Conservation (phyloP, 768 basidiomycete species). For the Dendrothele bispora region DNA sequence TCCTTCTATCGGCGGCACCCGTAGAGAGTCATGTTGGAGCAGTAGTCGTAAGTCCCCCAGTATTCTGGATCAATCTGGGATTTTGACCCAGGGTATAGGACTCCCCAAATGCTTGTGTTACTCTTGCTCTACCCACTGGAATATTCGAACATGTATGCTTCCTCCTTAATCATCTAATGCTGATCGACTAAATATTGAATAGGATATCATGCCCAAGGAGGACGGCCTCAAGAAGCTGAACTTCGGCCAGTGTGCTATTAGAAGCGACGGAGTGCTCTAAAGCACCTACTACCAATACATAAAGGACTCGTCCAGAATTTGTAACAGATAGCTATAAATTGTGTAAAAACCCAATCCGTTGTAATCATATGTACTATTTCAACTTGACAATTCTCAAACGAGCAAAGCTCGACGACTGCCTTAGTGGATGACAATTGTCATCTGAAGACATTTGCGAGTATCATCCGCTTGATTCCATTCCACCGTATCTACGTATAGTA, state of each 20-base stretch:
- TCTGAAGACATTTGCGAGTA: no score
- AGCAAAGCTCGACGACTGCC: no score
- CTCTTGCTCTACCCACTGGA: slow-evolving; percentile 69
- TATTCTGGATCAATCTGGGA: not conserved
- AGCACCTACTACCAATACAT: no score
- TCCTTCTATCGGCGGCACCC: slow-evolving; percentile 68
- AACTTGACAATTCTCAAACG: no score
- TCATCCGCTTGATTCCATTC: no score
- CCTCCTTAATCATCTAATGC: not conserved
- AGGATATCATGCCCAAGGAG: slow-evolving; percentile 70
- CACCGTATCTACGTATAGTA: no score
- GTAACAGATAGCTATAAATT: no score
- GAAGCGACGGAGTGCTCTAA: slow-evolving; percentile 60
- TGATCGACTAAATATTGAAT: not conserved
- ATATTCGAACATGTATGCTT: slow-evolving; percentile 69
- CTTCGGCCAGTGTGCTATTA: slow-evolving; percentile 66
- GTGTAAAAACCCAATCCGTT: no score
- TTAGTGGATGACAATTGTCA: no score
- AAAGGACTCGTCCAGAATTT: no score
- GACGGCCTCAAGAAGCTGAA: slow-evolving; percentile 59
- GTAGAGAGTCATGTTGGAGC: slow-evolving; percentile 72
- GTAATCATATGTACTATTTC: no score
- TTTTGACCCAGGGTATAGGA: slow-evolving; percentile 39
- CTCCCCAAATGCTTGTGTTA: slow-evolving; percentile 78
- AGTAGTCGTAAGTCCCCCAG: slow-evolving; percentile 52